Evolutionary conservation across 257 asterid genomes (phyloP), one percentile per base, ranked within the genome.

Genomic region (Mentha longifolia): DNA sequence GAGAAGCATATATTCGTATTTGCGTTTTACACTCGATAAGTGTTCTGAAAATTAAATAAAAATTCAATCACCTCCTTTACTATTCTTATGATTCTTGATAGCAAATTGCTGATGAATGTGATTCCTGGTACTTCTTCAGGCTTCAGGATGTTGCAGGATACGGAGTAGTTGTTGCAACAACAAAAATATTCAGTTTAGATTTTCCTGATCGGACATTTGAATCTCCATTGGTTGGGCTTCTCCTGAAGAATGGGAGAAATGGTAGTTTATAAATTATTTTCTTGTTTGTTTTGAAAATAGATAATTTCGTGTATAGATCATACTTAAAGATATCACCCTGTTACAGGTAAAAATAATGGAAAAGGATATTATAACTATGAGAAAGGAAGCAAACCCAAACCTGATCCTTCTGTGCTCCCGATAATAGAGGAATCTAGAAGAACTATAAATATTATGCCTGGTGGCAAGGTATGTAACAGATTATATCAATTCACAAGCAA

Each of bases 101-200:
- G 42, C 35, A 70, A 31, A 70, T 59, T 65, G 43, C 52, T 45
- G 43, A 28, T 65, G 72, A 67, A 69, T 73, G 68, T 61, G 74
- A 68, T 68, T 65, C 66, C 42, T 65, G 68, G 35, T 60, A 71
- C 65, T 54, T 58, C 59, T 73, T 56, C 87, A 95, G 99, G 94
- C 99, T 95, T 78, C 91, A 81, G 82, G 99, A 95, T 82, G 65
- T 95, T 72, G 92, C 99, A 68, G 99, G 99, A 68, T 95, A 95
- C 68, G 98, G 98, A 55, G 98, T 95, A 58, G 83, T 78, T 82
- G 76, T 85, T 69, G 97, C 99, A 28, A 79, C 88, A 39, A 78
- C 85, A 43, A 80, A 92, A 81, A 82, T 75, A 69, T 85, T 83
- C 78, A 54, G 81, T 30, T 50, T 77, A 17, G 79, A 97, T 46